These are phyloP conservation scores for Aegilops bicornis DNA, from an alignment of 176 grass and related monocot species.

Conservation along the genomic window DNA sequence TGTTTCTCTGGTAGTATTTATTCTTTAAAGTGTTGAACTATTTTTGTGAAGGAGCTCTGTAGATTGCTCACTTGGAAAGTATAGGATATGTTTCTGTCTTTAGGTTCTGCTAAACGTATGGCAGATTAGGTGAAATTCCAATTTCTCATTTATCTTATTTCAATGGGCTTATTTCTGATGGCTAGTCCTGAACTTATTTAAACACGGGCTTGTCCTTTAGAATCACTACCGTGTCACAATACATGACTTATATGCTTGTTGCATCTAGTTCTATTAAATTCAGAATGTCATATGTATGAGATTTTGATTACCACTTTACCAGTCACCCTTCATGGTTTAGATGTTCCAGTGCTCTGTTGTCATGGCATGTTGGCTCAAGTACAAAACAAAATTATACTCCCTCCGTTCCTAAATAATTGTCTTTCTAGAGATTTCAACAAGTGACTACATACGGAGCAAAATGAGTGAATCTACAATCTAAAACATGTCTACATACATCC, in stretches of 20 bases:
- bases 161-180: constrained; percentile 6
- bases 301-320: background rate
- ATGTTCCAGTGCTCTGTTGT: background rate
- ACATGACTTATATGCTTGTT: background rate
- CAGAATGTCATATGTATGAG: background rate
- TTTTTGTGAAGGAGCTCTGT: constrained; percentile 1
- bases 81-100: background rate
- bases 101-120: constrained; percentile 10
- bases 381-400: background rate
- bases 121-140: background rate
- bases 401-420: no score
- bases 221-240: background rate
- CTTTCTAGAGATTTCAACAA: no score
- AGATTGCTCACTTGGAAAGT: constrained; percentile 9
- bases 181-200: constrained; percentile 15
- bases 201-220: background rate
- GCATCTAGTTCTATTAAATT: background rate
- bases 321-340: background rate
- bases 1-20: background rate
- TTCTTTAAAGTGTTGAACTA: background rate
- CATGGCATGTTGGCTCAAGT: background rate
- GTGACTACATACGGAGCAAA: no score
- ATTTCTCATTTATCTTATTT: constrained; percentile 1
- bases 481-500: no score
- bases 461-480: no score